Percentiles rank a stretch among this genome's conserved stretches.
Conservation (phyloP, 768 basidiomycete species). For the Amanita rubescens region DNA sequence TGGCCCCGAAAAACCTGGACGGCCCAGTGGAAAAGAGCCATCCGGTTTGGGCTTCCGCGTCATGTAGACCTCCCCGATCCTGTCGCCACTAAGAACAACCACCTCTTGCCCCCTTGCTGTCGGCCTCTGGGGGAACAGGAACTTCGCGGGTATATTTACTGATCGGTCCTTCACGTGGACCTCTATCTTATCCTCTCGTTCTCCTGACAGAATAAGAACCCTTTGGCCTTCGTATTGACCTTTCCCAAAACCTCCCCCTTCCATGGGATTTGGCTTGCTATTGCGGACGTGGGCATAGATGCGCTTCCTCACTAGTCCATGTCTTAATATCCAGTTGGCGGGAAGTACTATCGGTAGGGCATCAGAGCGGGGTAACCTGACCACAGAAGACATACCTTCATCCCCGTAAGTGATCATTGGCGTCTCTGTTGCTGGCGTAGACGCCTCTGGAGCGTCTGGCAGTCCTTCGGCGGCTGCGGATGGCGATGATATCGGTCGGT, state of each 20-base stretch:
- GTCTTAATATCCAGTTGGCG: neutral
- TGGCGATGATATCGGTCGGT: neutral
- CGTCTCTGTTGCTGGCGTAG: neutral
- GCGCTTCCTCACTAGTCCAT: neutral
- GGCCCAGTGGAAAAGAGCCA: neutral
- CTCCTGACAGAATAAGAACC: neutral
- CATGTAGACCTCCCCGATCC: neutral
- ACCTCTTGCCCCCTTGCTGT: neutral
- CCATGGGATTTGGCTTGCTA: neutral
- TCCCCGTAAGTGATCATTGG: neutral
- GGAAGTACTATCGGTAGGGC: neutral
- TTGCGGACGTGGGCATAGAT: neutral
- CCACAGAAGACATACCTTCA: too few relatives aligned
- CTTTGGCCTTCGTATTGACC: neutral
- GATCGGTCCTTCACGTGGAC: neutral
- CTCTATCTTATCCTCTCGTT: neutral
- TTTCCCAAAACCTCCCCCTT: neutral
- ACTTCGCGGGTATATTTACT: neutral
- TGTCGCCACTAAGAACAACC: neutral
- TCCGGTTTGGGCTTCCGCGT: neutral
- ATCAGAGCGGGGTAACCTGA: neutral
- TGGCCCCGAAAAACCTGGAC: neutral
- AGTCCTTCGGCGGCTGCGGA: neutral
- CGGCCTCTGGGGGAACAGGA: neutral
- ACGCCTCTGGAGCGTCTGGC: neutral